phyloP scores from a whole-genome alignment of 495 filamentous ascomycete genomes.

The Margaritispora aquatica region DNA sequence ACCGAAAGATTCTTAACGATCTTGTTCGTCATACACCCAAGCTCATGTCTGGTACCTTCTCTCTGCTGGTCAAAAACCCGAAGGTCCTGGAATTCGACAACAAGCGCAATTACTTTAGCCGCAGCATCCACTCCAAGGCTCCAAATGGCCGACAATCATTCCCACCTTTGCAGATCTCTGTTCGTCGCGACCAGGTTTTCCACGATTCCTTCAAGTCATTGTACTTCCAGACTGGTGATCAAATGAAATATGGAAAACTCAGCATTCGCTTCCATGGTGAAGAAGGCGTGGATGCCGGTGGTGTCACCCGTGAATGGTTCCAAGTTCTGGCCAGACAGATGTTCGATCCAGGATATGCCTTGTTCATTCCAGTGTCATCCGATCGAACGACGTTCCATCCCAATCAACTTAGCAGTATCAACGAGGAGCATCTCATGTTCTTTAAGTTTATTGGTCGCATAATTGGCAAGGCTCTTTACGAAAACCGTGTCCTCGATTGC shows the following conservation, averaged over 20 bases:
- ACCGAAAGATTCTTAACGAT: constrained; percentile 97
- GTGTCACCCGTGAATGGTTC: constrained; percentile 99
- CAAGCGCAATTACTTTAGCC: constrained; percentile 98
- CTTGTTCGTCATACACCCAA: constrained; percentile 94
- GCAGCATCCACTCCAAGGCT: constrained; percentile 75
- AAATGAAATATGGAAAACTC: constrained; percentile 97
- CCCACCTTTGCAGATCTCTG: constrained; percentile 76
- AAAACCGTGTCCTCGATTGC: constrained; percentile 92
- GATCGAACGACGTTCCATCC: constrained; percentile 99
- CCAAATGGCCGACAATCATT: constrained; percentile 48
- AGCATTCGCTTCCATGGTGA: constrained; percentile 97
- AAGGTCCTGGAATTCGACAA: constrained; percentile 99
- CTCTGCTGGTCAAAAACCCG: constrained; percentile 92
- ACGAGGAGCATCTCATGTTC: constrained; percentile 92
- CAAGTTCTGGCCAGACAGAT: constrained; percentile 95
- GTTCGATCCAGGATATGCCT: constrained; percentile 97
- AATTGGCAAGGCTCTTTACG: constrained; percentile 97
- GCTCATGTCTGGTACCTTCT: constrained; percentile 97
- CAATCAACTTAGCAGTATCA: constrained; percentile 86
- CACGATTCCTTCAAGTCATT: constrained; percentile 94
- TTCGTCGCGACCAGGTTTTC: constrained; percentile 95
- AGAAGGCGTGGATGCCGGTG: constrained; percentile 96
- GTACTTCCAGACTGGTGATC: constrained; percentile 89
- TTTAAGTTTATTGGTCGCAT: constrained; percentile 99
- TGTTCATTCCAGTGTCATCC: constrained; percentile 95